Percentiles rank a stretch among this genome's conserved stretches.
These are phyloP conservation scores for Eugenia klotzschiana DNA, from an alignment of 441 rosid genomes.

Conservation along the genomic window DNA sequence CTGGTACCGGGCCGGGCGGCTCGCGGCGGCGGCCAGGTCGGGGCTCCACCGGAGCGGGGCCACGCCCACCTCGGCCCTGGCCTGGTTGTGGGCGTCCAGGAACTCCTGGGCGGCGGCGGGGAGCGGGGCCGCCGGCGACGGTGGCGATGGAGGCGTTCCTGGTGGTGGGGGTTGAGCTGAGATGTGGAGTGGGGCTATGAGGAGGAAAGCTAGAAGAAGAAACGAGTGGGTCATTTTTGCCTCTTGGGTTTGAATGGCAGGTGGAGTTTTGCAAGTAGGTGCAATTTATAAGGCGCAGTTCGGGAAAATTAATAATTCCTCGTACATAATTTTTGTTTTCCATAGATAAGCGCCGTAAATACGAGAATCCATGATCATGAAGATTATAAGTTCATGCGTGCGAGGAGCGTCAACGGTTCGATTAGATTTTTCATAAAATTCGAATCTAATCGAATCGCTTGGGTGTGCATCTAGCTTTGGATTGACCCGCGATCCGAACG, in stretches of 20 bases:
- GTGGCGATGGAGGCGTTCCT: neutral
- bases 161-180: constrained; percentile 5
- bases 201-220: constrained; percentile 12
- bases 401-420: neutral
- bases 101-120: constrained; percentile 29
- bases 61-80: constrained; percentile 57
- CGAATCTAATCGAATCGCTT: too few relatives aligned
- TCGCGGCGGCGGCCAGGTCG: constrained; percentile 30
- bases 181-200: constrained; percentile 11
- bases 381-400: neutral
- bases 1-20: constrained; percentile 43
- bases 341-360: neutral
- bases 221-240: neutral
- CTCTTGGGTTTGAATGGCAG: neutral
- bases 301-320: neutral
- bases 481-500: too few relatives aligned
- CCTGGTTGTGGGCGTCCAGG: constrained; percentile 56
- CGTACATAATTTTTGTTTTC: too few relatives aligned
- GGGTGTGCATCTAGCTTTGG: too few relatives aligned
- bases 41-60: constrained; percentile 53
- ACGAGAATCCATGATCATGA: neutral
- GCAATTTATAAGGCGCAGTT: neutral
- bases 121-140: neutral
- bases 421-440: too few relatives aligned
- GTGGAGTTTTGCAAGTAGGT: neutral